Conservation (phyloP, 2,329 filamentous ascomycete species). For the Pestalotiopsis sp. region DNA sequence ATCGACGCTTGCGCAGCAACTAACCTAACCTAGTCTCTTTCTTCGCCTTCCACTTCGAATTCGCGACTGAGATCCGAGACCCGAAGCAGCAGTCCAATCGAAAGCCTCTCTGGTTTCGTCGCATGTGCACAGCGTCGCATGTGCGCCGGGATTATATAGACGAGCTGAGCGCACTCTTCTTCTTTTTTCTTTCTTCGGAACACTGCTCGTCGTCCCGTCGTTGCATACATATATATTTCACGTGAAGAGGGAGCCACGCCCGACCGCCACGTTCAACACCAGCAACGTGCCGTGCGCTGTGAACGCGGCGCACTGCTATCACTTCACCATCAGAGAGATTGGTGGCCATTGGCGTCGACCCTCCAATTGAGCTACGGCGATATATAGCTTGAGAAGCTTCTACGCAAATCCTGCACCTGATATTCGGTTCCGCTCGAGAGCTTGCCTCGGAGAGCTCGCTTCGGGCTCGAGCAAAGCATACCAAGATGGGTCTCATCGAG, state of each 20-base stretch:
- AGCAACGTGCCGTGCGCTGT: no score
- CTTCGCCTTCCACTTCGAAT: background rate
- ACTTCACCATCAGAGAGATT: no score
- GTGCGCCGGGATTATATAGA: background rate
- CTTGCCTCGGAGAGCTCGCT: background rate
- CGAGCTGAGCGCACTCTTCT: background rate
- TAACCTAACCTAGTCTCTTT: no score
- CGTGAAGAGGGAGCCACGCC: no score
- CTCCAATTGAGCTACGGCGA: no score
- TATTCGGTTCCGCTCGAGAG: background rate
- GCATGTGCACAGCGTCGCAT: background rate
- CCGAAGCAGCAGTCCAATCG: background rate
- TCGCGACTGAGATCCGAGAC: background rate
- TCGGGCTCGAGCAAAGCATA: background rate
- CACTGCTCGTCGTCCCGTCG: background rate
- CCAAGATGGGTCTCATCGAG: constrained; percentile 51
- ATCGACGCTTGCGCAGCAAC: background rate
- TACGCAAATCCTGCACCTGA: background rate
- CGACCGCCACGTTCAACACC: no score
- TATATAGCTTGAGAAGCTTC: background rate
- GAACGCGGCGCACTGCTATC: no score
- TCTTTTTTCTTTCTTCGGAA: background rate
- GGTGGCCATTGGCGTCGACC: no score
- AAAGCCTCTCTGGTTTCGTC: background rate
- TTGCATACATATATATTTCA: background rate